Conservation (phyloP, 352 stramenopile genomes). For the Phytophthora hybrid region DNA sequence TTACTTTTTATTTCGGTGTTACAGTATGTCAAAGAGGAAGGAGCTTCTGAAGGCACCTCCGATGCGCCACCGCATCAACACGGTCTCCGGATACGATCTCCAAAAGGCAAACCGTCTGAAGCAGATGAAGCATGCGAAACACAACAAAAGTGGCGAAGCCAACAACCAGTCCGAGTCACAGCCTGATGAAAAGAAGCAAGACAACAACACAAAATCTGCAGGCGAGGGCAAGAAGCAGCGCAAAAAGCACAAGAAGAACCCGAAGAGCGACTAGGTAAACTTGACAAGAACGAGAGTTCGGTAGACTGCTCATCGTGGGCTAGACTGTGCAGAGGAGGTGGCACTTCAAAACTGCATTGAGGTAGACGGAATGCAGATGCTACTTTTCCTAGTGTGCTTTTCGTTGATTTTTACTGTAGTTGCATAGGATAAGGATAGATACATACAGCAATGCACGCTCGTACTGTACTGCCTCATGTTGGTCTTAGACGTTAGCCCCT, state of each 20-base stretch:
- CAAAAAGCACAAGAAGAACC: conserved; percentile 43
- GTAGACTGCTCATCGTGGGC: not conserved
- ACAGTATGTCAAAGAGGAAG: conserved; percentile 76
- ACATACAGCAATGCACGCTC: conserved; percentile 34
- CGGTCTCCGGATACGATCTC: conserved; percentile 88
- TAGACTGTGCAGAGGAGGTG: not conserved
- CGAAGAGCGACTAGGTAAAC: conserved; percentile 21
- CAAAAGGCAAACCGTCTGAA: conserved; percentile 79
- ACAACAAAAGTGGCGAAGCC: conserved; percentile 17
- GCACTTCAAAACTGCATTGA: conserved; percentile 10
- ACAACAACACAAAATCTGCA: conserved; percentile 12
- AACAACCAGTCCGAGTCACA: conserved; percentile 20
- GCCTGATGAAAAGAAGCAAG: conserved; percentile 17
- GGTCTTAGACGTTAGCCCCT: conserved; percentile 57
- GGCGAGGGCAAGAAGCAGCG: conserved; percentile 23
- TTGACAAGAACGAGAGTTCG: not conserved
- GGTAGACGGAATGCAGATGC: conserved; percentile 16
- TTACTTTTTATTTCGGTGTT: conserved; percentile 7
- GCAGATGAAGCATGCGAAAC: conserved; percentile 58
- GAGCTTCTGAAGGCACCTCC: conserved; percentile 84
- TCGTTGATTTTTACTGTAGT: conserved; percentile 30
- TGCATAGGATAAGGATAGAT: conserved; percentile 35
- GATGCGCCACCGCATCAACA: conserved; percentile 81
- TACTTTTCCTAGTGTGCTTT: conserved; percentile 28
- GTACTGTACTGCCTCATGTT: conserved; percentile 23